Percentiles rank a stretch among this genome's conserved stretches.
These are phyloP conservation scores for Fallopia convolvulus DNA, from an alignment of 148 eudicot species.

Conservation along the genomic window DNA sequence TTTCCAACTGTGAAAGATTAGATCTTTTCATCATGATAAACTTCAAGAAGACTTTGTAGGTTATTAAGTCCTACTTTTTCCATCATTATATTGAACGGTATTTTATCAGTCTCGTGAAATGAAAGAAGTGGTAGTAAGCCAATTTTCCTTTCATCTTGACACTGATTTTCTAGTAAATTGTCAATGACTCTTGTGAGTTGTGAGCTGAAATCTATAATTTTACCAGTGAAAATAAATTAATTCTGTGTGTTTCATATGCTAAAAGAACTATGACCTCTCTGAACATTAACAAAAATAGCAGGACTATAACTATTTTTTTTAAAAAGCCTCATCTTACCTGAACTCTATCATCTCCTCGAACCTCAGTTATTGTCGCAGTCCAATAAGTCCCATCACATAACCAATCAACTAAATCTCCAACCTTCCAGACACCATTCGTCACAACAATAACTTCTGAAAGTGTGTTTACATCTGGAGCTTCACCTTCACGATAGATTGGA, in stretches of 20 bases:
- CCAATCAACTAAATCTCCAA: conserved; percentile 84
- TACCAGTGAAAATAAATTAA: background rate
- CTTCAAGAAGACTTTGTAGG: background rate
- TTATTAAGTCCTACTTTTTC: background rate
- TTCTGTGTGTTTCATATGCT: background rate
- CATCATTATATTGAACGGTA: background rate
- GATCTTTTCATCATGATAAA: background rate
- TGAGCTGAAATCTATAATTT: background rate
- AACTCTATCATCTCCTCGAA: conserved; percentile 36
- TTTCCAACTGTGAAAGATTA: background rate
- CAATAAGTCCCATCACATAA: conserved; percentile 46
- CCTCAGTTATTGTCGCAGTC: conserved; percentile 55
- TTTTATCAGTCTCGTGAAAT: background rate
- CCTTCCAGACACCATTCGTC: conserved; percentile 48
- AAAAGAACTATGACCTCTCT: too few relatives aligned
- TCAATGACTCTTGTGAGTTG: background rate
- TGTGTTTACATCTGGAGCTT: conserved; percentile 26
- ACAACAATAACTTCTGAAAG: conserved; percentile 48
- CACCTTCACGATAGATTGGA: conserved; percentile 28
- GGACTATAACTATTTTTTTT: background rate
- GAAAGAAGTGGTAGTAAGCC: background rate
- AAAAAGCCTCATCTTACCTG: conserved; percentile 32
- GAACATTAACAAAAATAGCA: too few relatives aligned
- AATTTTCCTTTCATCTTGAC: background rate
- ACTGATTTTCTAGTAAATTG: background rate